These are phyloP conservation scores for Phytophthora cryptogea DNA, from an alignment of 352 stramenopile genomes.

Conservation along the genomic window DNA sequence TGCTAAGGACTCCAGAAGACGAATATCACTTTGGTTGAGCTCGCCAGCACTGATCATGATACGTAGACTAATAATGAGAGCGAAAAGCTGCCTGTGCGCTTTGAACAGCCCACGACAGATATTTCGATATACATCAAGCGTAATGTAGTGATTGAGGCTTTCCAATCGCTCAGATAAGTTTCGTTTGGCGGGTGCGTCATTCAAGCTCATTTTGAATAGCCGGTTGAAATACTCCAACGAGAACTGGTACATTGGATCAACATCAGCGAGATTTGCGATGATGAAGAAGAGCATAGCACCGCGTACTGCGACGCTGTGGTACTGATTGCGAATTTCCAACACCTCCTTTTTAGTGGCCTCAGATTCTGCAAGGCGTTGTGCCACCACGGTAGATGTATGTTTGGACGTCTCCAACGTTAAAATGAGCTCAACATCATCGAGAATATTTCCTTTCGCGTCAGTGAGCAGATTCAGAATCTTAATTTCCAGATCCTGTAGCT, in stretches of 20 bases:
- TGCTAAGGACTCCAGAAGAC: slow-evolving; percentile 35
- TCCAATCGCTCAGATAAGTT: slow-evolving; percentile 42
- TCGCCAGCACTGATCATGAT: slow-evolving; percentile 53
- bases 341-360: slow-evolving; percentile 67
- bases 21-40: slow-evolving; percentile 41
- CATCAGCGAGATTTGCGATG: slow-evolving; percentile 52
- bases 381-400: slow-evolving; percentile 62
- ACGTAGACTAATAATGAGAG: slow-evolving; percentile 57
- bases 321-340: slow-evolving; percentile 67
- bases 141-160: slow-evolving; percentile 50
- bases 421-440: slow-evolving; percentile 90
- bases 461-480: slow-evolving; percentile 90
- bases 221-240: slow-evolving; percentile 75
- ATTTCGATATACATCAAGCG: slow-evolving; percentile 65
- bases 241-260: slow-evolving; percentile 86
- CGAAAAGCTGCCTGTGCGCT: slow-evolving; percentile 67
- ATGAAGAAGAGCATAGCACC: slow-evolving; percentile 78
- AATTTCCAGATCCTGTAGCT: slow-evolving; percentile 91
- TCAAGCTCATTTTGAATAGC: slow-evolving; percentile 67
- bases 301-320: slow-evolving; percentile 51
- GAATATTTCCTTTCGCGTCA: slow-evolving; percentile 87
- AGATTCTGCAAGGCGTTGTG: slow-evolving; percentile 56
- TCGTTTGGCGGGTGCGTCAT: slow-evolving; percentile 34
- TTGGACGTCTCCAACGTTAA: slow-evolving; percentile 68
- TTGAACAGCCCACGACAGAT: slow-evolving; percentile 76